Evolutionary conservation across 2,329 filamentous ascomycete genomes (phyloP).

Genomic region (Colletotrichum abscissum): DNA sequence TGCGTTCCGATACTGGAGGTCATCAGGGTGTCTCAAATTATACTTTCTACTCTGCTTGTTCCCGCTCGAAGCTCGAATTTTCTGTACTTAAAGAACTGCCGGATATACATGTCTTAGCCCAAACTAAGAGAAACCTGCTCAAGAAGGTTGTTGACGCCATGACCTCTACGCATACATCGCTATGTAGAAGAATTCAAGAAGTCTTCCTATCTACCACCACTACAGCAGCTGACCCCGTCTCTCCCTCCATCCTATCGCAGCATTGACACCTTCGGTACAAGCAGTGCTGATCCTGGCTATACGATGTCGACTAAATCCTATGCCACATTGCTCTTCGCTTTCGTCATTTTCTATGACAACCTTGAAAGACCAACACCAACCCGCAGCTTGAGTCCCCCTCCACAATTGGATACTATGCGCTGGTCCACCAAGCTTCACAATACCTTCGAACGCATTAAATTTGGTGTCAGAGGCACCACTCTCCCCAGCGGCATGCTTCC

Average conservation of each 20-base stretch:
- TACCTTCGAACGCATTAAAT: neutral
- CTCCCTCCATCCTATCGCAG: no score
- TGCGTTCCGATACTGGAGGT: neutral
- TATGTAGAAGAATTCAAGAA: neutral
- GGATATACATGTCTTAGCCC: neutral
- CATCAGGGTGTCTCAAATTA: neutral
- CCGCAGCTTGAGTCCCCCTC: neutral
- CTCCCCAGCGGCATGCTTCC: neutral
- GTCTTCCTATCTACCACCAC: neutral
- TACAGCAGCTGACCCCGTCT: neutral
- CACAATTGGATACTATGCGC: neutral
- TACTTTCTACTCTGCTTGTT: neutral
- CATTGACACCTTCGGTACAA: no score
- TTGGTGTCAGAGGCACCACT: neutral
- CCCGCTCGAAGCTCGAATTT: neutral
- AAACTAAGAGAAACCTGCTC: neutral
- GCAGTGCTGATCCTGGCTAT: no score
- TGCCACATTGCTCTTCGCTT: neutral
- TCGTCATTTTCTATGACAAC: neutral
- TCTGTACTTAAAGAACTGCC: neutral
- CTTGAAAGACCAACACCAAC: neutral
- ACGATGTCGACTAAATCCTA: no score
- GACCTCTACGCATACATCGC: neutral
- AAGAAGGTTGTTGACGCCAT: neutral
- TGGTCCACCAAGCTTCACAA: neutral